These are phyloP conservation scores for Raddia guianensis DNA, from an alignment of 176 grass and related monocot genomes.

Conservation along the genomic window DNA sequence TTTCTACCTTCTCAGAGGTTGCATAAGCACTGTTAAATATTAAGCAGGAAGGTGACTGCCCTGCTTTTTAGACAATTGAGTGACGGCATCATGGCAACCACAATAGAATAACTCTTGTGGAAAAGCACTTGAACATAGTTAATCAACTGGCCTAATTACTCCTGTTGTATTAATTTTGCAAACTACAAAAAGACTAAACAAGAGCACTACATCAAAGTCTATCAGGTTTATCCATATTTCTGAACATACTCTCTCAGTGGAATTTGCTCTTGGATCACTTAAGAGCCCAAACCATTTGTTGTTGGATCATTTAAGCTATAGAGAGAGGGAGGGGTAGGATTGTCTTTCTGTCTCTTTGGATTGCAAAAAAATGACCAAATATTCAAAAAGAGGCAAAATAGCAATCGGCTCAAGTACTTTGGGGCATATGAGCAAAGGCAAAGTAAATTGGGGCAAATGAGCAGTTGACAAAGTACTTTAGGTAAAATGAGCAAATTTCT, in stretches of 20 bases:
- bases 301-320: too few relatives aligned
- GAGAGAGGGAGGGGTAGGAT: too few relatives aligned
- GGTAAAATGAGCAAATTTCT: too few relatives aligned
- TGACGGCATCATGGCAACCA: not conserved
- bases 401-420: too few relatives aligned
- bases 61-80: not conserved
- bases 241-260: not conserved
- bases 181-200: not conserved
- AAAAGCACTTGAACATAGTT: not conserved
- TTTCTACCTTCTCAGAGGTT: not conserved
- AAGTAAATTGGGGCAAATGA: too few relatives aligned
- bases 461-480: too few relatives aligned
- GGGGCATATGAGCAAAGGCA: too few relatives aligned
- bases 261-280: not conserved
- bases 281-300: too few relatives aligned
- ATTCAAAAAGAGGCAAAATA: too few relatives aligned
- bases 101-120: constrained; percentile 5
- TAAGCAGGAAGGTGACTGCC: not conserved
- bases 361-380: too few relatives aligned
- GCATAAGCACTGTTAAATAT: not conserved
- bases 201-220: not conserved
- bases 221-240: not conserved
- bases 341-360: too few relatives aligned
- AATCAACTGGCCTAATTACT: not conserved
- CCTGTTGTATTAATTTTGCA: not conserved